Evolutionary conservation across 2,329 filamentous ascomycete genomes (phyloP).

Genomic region (Ilyonectria robusta): DNA sequence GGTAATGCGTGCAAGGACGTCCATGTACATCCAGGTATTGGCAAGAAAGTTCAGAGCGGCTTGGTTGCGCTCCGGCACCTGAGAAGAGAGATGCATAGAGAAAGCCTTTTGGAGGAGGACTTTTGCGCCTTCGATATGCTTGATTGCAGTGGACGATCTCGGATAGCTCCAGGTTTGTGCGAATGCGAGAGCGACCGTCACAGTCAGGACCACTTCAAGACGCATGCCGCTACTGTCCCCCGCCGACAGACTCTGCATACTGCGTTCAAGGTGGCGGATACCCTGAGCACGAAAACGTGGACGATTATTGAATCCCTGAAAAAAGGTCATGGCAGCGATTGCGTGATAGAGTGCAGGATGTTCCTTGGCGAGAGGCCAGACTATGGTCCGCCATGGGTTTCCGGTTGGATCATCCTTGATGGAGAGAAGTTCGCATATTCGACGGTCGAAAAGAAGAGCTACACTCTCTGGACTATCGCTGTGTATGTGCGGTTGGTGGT

Average conservation of each 20-base stretch:
- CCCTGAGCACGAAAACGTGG: constrained; percentile 28
- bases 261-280: constrained; percentile 18
- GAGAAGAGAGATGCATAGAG: constrained; percentile 1
- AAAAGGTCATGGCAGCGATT: constrained; percentile 36
- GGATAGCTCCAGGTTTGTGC: constrained; percentile 36
- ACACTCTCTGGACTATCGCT: constrained; percentile 31
- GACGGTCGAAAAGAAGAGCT: constrained; percentile 26
- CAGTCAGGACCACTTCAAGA: constrained; percentile 24
- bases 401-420: constrained; percentile 28
- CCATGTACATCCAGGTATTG: constrained; percentile 36
- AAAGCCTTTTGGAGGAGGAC: constrained; percentile 23
- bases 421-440: constrained; percentile 31
- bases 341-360: constrained; percentile 33
- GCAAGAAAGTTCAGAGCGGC: constrained; percentile 28
- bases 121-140: constrained; percentile 22
- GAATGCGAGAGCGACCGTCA: constrained; percentile 26
- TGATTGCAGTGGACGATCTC: constrained; percentile 29
- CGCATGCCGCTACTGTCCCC: constrained; percentile 9
- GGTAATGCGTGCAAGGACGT: constrained; percentile 32
- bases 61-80: background rate
- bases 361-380: constrained; percentile 33
- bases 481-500: constrained; percentile 15
- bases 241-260: constrained; percentile 22
- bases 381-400: constrained; percentile 34
- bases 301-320: constrained; percentile 24